phyloP scores from a whole-genome alignment of 1,284 basidiomycete species.

The Ceratobasidium sp. region DNA sequence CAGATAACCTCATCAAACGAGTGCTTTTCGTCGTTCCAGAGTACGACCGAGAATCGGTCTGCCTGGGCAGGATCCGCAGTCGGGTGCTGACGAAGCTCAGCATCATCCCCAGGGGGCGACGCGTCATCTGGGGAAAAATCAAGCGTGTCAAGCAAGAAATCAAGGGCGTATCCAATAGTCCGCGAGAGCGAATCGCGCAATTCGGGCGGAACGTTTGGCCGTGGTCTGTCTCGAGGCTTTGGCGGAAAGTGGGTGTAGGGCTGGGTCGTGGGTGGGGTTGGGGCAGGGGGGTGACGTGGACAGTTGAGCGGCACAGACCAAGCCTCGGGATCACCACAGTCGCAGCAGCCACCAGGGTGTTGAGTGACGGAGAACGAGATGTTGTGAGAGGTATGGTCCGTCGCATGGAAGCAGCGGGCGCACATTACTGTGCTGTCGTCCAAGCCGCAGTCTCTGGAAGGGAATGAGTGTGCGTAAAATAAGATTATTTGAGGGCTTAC shows the following conservation, averaged over 20 bases:
- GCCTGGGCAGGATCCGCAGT: conserved; percentile 76
- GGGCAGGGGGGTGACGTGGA: conserved; percentile 65
- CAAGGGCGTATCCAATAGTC: conserved; percentile 77
- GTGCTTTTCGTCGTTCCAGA: conserved; percentile 99
- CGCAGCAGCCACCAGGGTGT: conserved; percentile 89
- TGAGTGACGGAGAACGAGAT: conserved; percentile 90
- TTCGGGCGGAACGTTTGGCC: conserved; percentile 55
- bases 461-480: conserved; percentile 18
- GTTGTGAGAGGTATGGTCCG: conserved; percentile 83
- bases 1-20: conserved; percentile 89
- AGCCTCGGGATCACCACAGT: conserved; percentile 88
- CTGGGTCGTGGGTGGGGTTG: conserved; percentile 49
- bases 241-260: conserved; percentile 47
- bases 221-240: conserved; percentile 38
- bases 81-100: conserved; percentile 72
- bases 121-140: conserved; percentile 85
- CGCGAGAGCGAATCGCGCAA: conserved; percentile 74
- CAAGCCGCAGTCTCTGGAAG: conserved; percentile 81
- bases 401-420: conserved; percentile 83
- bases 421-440: conserved; percentile 90
- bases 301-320: conserved; percentile 76
- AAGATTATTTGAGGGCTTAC: conserved; percentile 58
- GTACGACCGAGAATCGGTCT: conserved; percentile 81
- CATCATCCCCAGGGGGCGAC: conserved; percentile 68
- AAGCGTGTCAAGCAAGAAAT: conserved; percentile 85